Base-by-base conservation (phyloP, 1,139 yeast species). In the Petasospora fabianii region DNA sequence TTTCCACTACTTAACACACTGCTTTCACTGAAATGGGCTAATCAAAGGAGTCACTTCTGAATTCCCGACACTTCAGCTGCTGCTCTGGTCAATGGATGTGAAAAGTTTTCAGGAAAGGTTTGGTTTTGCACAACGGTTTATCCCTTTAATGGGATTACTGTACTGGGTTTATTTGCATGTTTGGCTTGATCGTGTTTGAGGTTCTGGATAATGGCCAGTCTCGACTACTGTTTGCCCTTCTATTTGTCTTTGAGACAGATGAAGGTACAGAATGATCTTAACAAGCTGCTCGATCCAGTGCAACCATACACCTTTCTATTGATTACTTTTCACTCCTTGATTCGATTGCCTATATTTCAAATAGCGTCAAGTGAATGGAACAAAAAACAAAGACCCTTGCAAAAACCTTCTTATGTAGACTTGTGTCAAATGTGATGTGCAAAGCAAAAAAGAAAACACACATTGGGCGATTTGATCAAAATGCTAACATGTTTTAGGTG, bases 41-140 rank as follows among this genome's bases (percentile, higher is more conserved):
- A 58, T 38, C 55, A 27, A 27, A 27, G 35, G 45, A 53, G 58
- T 65, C 67, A 62, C 80, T 72, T 65, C 82, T 80, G 83, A 80
- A 82, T 57, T 68, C 90, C 90, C 87, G 92, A 83, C 92, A 82
- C 92, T 83, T 81, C 83, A 79, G 83, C 68, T 69, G 68, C 75
- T 66, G 36, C 29, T 24, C 42, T 39, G 43, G 41, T 35, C 43
- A 28, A 33, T 40, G 40, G 38, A 40, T 30, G 43, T 36, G 43
- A 34, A 36, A 32, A 38, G 39, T 34, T 39, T 41, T 56, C 51
- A 33, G 35, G 35, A 19, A 29, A 27, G 27, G 6, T 24, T 24
- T 8, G 27, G 27, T 24, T 12, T 12, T 10, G 6, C 13, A 12
- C 27, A 8, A 12, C 22, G 10, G 22, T 20, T 24, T 24, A 12